Evolutionary conservation across 495 filamentous ascomycete species (phyloP), one percentile per base, ranked within the genome.

Genomic region (Trichoderma gamsii): DNA sequence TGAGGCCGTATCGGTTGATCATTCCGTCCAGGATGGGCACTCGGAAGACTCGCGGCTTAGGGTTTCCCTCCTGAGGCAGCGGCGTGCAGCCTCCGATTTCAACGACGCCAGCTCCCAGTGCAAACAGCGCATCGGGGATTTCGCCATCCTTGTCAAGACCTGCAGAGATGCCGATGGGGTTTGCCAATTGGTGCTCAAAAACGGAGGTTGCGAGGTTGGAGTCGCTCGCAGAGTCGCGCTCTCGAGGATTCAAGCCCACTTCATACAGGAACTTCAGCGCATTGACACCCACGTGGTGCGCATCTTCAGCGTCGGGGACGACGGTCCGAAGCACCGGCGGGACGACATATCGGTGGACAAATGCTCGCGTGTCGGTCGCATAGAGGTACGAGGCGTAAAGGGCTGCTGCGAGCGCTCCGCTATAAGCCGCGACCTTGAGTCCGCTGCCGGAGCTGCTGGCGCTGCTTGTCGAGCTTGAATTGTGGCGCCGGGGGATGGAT

Each of bases 1-100:
- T 97, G 69, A 98, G 85, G 0, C 95, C 96, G 76, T 97, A 98
- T 9, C 96, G 89, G 76, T 99, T 99, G 78, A 99, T 90, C 75
- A 99, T 82, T 13, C 88, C 92, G 56, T 93, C 88, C 66, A 96
- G 86, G 5, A 85, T 88, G 1, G 90, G 87, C 0, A 99, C 71
- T 12, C 95, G 87, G 78, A 94, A 99, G 13, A 99, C 92, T 46
- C 95, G 86, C 0, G 95, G 93, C 68, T 87, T 88, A 0, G 88
- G 86, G 76, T 98, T 98, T 7, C 95, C 95, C 8, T 84, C 84
- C 74, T 99, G 96, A 0, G 93, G 90, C 4, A 85, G 76, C 0
- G 93, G 92, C 6, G 95, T 97, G 51, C 89, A 89, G 29, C 94
- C 96, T 67, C 95, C 96, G 6, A 99, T 88, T 75, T 98, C 95